Evolutionary conservation across 2,329 filamentous ascomycete genomes (phyloP), one percentile per base, ranked within the genome.

Genomic region (Rutstroemia sp.): DNA sequence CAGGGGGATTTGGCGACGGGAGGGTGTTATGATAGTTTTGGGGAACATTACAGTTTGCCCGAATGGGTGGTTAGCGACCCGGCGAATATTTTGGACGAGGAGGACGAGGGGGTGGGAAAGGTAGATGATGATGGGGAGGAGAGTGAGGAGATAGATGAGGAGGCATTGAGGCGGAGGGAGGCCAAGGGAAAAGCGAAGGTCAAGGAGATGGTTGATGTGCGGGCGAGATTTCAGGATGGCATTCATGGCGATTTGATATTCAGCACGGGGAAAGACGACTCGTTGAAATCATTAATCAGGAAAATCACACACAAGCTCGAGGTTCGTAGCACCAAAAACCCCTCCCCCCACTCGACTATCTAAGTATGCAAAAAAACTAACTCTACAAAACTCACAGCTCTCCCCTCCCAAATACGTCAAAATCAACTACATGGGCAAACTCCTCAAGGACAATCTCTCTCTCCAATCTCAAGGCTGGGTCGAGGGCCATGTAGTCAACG

Each of bases 351-450:
- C 16, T 48, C n/a, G n/a, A n/a, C n/a, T n/a, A n/a, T n/a, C n/a
- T n/a, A n/a, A n/a, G n/a, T n/a, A n/a, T n/a, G n/a, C n/a, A n/a
- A n/a, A n/a, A n/a, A n/a, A n/a, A 48, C 23, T 21, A 25, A 34
- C 42, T 30, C 27, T 16, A n/a, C 21, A 7, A 9, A 16, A 45
- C 14, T 51, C 60, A 51, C 40, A 69, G 86, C 73, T 92, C 34
- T 70, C 78, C 2, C 68, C 75, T 7, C 75, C 74, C 46, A 82
- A 81, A 59, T 80, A 77, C 48, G 75, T 96, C 51, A 82, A 83
- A 54, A 80, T 96, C 58, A 85, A 83, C 19, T 95, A 95, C 69
- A 79, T 94, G 71, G 92, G 92, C 63, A 89, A 84, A 68, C 81
- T 92, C 51, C 78, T 96, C 47, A 83, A 84, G 61, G 88, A 92